Conservation (phyloP, 495 filamentous ascomycete genomes). For the Annulohypoxylon moriforme region DNA sequence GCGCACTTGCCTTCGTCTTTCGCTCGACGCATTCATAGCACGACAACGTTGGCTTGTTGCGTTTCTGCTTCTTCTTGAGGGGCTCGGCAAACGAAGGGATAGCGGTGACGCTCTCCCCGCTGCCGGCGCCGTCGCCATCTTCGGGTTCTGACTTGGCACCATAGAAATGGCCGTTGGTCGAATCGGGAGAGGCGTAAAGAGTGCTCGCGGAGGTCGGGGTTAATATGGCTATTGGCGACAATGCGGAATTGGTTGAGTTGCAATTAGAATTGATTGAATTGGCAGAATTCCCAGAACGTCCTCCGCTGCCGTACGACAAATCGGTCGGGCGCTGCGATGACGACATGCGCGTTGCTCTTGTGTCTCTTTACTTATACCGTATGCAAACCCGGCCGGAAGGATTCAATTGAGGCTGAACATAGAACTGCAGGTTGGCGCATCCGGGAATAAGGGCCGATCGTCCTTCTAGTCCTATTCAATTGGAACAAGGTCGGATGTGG, state of each 20-base stretch:
- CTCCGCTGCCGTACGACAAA: slow-evolving; percentile 51
- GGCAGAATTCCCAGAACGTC: slow-evolving; percentile 34
- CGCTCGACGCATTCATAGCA: slow-evolving; percentile 78
- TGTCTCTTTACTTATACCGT: slow-evolving; percentile 5
- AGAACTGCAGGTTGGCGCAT: slow-evolving; percentile 42
- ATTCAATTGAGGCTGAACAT: slow-evolving; percentile 47
- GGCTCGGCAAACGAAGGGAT: slow-evolving; percentile 48
- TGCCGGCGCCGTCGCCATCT: slow-evolving; percentile 42
- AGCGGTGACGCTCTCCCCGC: slow-evolving; percentile 49
- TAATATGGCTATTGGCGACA: slow-evolving; percentile 44
- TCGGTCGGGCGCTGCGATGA: slow-evolving; percentile 46
- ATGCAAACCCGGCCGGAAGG: slow-evolving; percentile 28
- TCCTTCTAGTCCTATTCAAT: slow-evolving; percentile 36
- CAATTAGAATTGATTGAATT: slow-evolving; percentile 11
- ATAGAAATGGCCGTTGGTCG: slow-evolving; percentile 42
- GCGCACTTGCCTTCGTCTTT: slow-evolving; percentile 70
- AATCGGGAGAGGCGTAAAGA: slow-evolving; percentile 55
- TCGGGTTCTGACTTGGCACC: slow-evolving; percentile 50
- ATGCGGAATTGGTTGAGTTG: slow-evolving; percentile 14
- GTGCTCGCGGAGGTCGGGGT: slow-evolving; percentile 52
- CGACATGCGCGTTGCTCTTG: slow-evolving; percentile 49
- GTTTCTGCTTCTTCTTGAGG: slow-evolving; percentile 72
- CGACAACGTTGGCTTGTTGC: slow-evolving; percentile 80
- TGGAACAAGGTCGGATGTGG: slow-evolving; percentile 35
- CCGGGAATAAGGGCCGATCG: slow-evolving; percentile 43